Base-by-base conservation (phyloP, 148 eudicot genomes). In the Camellia granthamiana region DNA sequence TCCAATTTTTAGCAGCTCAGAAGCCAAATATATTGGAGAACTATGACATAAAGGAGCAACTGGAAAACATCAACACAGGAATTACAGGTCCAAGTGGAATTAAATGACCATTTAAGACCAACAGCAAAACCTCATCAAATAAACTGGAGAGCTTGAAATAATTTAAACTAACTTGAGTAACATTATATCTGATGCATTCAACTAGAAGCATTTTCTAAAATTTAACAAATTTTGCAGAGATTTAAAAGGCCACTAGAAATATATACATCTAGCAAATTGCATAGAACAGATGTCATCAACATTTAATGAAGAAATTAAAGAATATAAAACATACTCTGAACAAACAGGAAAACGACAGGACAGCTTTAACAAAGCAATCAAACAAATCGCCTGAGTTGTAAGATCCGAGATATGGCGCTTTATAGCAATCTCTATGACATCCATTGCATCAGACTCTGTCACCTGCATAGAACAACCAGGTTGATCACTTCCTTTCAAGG, bases 291-390 rank as follows among this genome's bases (percentile, higher is more conserved):
- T n/a, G 12, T 46, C 3, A 60, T 7, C 8, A 67, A 80, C 23
- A 46, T 4, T 69, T 46, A 72, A 43, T 13, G 60, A 74, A 80
- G 49, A 77, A 49, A 85, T 52, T 7, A 80, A 16, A 72, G 46
- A 74, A 63, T 18, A 83, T 7, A 7, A 44, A 54, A 84, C 99
- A 85, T 92, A 96, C 99, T 86, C 89, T 54, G 97, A 88, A 85
- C 94, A 96, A 78, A 88, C 88, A 74, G 98, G 97, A 83, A 90
- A 96, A 51, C 99, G 98, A 74, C 92, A 90, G 77, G 99, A 96
- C 75, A 96, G 92, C 91, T 96, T 96, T 77, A 96, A 82, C 77
- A 96, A 89, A 84, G 97, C 88, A 88, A 84, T 81, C 88, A 96
- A 84, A 90, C 99, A 96, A 97, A 96, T 96, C 30, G 99, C 89